phyloP scores from a whole-genome alignment of 148 eudicot genomes.

The Beta vulgaris region DNA sequence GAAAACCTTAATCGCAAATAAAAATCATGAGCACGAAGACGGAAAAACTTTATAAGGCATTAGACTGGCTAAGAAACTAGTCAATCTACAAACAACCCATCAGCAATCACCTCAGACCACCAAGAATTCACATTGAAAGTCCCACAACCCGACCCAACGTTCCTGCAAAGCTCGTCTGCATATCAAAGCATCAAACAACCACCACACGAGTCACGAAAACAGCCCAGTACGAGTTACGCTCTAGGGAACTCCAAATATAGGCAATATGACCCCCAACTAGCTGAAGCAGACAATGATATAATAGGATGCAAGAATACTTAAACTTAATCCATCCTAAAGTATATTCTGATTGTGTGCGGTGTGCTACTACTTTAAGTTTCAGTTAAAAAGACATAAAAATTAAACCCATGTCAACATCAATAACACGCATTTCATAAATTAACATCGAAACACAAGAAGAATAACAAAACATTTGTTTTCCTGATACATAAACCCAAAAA shows the following conservation, averaged over 20 bases:
- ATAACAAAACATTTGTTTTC: not conserved
- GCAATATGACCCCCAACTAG: not conserved
- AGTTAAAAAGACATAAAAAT: not conserved
- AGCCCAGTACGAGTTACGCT: not conserved
- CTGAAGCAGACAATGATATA: not conserved
- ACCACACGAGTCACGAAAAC: not conserved
- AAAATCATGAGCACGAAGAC: not conserved
- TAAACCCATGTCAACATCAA: not conserved
- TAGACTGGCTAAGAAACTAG: not conserved
- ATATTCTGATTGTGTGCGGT: not conserved
- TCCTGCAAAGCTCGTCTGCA: too few relatives aligned
- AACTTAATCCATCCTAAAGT: not conserved
- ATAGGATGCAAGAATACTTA: not conserved
- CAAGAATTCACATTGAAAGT: not conserved
- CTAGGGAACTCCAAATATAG: not conserved
- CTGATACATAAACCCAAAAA: not conserved
- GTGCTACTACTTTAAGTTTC: not conserved
- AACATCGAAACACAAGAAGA: constrained; percentile 1
- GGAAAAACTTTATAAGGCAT: not conserved
- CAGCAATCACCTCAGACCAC: not conserved
- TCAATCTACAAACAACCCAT: not conserved
- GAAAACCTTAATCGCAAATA: not conserved
- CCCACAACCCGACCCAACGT: not conserved
- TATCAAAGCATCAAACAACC: not conserved
- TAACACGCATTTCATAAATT: constrained; percentile 9